A percentile compares a stretch with the other conserved stretches of the same genome.
Evolutionary conservation across 2,329 filamentous ascomycete species (phyloP).

Genomic region (Exophiala phaeomuriformis): DNA sequence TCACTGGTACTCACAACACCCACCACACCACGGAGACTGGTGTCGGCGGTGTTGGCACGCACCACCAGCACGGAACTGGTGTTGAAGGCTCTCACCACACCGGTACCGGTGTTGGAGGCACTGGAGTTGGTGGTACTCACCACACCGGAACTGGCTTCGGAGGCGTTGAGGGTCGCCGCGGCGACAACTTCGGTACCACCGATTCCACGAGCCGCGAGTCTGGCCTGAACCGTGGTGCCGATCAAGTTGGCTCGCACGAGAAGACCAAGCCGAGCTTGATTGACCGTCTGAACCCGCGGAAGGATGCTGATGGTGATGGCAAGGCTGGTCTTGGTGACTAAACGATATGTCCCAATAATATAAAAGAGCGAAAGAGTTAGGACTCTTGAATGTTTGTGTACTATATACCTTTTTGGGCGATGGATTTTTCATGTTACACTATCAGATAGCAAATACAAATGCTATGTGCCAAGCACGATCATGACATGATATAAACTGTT

Average conservation of each 20-base stretch:
- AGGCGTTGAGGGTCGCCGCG: not conserved
- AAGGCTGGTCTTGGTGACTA: conserved; percentile 41
- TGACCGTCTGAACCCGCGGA: conserved; percentile 50
- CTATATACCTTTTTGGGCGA: too few species aligned
- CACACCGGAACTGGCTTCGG: conserved; percentile 12
- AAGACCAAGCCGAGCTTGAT: conserved; percentile 43
- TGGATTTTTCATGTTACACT: too few species aligned
- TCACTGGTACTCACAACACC: not conserved
- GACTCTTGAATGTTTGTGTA: not conserved
- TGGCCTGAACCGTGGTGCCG: not conserved
- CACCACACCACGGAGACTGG: too few species aligned
- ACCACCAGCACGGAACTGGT: conserved; percentile 9
- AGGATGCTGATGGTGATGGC: conserved; percentile 49
- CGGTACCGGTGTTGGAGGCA: conserved; percentile 10
- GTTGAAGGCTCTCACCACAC: not conserved
- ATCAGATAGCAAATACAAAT: too few species aligned
- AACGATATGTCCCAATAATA: not conserved
- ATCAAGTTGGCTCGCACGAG: not conserved
- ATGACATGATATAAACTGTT: too few species aligned
- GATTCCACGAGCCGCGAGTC: not conserved
- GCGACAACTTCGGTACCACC: not conserved
- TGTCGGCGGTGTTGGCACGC: conserved; percentile 3
- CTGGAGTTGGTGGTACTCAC: conserved; percentile 1
- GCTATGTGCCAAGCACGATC: too few species aligned
- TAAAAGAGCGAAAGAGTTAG: not conserved